phyloP scores from a whole-genome alignment of 2,329 filamentous ascomycete genomes.

The Penicillium sp. region DNA sequence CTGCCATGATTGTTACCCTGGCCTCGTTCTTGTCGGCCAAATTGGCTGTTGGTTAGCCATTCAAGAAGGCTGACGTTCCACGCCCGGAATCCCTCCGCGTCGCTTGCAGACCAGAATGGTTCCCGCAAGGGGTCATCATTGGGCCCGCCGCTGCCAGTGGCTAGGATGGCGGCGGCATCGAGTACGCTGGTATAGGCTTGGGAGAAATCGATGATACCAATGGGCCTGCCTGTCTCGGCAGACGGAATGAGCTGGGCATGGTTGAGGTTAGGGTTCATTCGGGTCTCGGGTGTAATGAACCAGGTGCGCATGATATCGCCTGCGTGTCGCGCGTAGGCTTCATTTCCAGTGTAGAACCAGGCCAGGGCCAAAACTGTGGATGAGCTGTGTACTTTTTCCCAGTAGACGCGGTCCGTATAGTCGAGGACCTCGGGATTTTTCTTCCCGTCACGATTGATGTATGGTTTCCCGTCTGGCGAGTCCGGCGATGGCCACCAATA shows the following conservation, averaged over 20 bases:
- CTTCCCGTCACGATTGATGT: not conserved
- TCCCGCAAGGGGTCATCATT: not conserved
- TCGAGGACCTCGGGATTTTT: not conserved
- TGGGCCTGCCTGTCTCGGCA: not conserved
- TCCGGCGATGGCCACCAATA: not conserved
- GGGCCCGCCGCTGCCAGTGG: not conserved
- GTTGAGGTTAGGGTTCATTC: not conserved
- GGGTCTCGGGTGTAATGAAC: not conserved
- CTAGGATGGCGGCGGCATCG: not conserved
- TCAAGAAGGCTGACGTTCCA: not conserved
- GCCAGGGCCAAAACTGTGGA: not conserved
- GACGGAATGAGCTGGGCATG: not conserved
- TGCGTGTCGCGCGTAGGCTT: not conserved
- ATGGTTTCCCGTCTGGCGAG: not conserved
- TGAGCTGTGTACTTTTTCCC: not conserved
- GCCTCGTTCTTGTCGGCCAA: not conserved
- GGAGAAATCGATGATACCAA: not conserved
- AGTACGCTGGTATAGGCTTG: not conserved
- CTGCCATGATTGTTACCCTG: not conserved
- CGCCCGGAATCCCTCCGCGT: not conserved
- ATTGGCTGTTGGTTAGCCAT: not conserved
- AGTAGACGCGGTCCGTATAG: not conserved
- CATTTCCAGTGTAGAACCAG: not conserved
- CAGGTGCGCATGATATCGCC: not conserved
- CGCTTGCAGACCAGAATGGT: not conserved